Percentiles rank a stretch among this genome's conserved stretches.
phyloP scores from a whole-genome alignment of 192 early-diverging fungal species.

The Linnemannia hyalina region DNA sequence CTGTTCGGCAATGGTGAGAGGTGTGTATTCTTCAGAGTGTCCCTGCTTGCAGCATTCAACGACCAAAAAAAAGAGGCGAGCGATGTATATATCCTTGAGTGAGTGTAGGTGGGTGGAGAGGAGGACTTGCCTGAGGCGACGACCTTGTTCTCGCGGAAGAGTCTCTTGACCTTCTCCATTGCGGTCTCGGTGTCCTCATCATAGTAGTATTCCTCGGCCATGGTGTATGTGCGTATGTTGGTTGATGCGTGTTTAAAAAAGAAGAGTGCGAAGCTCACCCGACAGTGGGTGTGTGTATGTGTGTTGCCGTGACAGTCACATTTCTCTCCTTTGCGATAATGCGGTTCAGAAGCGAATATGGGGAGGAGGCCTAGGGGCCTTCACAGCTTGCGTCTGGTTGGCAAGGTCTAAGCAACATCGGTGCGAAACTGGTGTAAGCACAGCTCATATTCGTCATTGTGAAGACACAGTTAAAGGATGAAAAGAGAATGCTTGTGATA shows the following conservation, averaged over 20 bases:
- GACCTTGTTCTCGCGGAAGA: conserved; percentile 48
- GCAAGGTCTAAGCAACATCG: too few species aligned
- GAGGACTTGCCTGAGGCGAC: conserved; percentile 42
- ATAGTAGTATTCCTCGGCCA: conserved; percentile 47
- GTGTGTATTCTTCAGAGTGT: not conserved
- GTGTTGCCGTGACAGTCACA: not conserved
- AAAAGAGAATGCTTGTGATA: too few species aligned
- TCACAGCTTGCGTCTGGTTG: too few species aligned
- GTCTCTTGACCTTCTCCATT: conserved; percentile 52
- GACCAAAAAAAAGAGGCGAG: not conserved
- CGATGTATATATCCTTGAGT: not conserved
- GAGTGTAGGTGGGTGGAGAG: not conserved
- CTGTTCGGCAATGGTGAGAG: not conserved
- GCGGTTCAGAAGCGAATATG: too few species aligned
- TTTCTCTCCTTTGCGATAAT: too few species aligned
- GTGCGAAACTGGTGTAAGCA: too few species aligned
- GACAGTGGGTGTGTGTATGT: not conserved
- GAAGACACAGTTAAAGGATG: too few species aligned
- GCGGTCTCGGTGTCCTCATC: conserved; percentile 51
- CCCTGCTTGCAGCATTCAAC: not conserved
- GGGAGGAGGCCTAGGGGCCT: too few species aligned
- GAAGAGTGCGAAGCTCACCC: not conserved
- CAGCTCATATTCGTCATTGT: too few species aligned
- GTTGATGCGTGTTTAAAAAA: not conserved
- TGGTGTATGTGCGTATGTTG: conserved; percentile 4